A percentile compares a stretch with the other conserved stretches of the same genome.
Conservation (phyloP, 441 rosid genomes). For the Adansonia rubrostipa region DNA sequence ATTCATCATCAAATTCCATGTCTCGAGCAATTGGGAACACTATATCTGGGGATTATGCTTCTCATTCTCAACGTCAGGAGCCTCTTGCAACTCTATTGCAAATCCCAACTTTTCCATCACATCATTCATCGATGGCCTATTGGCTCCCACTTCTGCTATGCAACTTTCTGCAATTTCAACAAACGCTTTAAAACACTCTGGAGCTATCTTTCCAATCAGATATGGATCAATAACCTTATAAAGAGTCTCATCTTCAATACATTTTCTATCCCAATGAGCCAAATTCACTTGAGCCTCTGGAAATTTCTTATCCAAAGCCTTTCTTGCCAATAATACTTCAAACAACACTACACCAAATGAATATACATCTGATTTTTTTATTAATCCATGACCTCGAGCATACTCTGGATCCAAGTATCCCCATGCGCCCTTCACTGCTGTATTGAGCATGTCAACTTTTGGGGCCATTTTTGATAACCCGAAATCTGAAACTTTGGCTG, state of each 20-base stretch:
- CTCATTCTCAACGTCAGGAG: slow-evolving; percentile 1
- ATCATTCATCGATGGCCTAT: slow-evolving; percentile 18
- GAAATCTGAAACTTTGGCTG: slow-evolving; percentile 11
- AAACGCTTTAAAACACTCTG: slow-evolving; percentile 17
- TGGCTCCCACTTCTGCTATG: background rate
- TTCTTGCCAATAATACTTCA: slow-evolving; percentile 11
- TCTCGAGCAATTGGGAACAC: slow-evolving; percentile 6
- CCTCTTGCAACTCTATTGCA: slow-evolving; percentile 13
- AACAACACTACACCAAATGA: slow-evolving; percentile 20
- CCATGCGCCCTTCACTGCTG: background rate
- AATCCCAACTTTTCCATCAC: slow-evolving; percentile 9
- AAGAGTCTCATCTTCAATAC: background rate
- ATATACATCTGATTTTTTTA: slow-evolving; percentile 3
- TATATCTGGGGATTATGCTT: background rate
- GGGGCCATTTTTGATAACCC: slow-evolving; percentile 1
- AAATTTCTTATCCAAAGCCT: slow-evolving; percentile 6
- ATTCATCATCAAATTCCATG: background rate
- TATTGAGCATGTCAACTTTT: background rate
- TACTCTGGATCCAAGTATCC: slow-evolving; percentile 18
- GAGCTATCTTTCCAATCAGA: slow-evolving; percentile 16
- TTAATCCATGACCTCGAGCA: slow-evolving; percentile 12
- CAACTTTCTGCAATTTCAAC: slow-evolving; percentile 25
- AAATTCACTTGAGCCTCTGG: background rate
- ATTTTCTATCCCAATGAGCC: slow-evolving; percentile 2
- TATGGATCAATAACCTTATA: slow-evolving; percentile 8